phyloP scores from a whole-genome alignment of 371 early-diverging fungal genomes.

The Mortierella sp. region DNA sequence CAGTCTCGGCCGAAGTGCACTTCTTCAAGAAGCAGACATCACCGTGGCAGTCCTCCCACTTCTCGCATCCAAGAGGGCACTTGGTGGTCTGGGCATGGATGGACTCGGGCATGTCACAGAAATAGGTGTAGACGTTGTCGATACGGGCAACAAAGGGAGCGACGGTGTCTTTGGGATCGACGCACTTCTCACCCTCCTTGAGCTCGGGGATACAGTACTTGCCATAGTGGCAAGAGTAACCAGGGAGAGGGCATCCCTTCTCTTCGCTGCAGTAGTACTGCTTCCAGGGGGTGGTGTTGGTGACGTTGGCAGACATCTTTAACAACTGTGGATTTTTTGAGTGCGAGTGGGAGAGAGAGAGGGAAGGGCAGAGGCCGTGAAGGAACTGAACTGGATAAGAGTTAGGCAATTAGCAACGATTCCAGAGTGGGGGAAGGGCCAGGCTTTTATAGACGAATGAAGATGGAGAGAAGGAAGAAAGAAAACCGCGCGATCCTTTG shows the following conservation, averaged over 20 bases:
- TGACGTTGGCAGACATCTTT: constrained; percentile 23
- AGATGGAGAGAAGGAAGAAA: too few relatives aligned
- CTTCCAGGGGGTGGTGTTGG: constrained; percentile 31
- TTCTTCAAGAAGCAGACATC: constrained; percentile 42
- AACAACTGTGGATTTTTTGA: too few relatives aligned
- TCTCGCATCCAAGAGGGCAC: constrained; percentile 52
- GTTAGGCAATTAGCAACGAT: too few relatives aligned
- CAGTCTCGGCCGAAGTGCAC: constrained; percentile 37
- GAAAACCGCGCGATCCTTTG: too few relatives aligned
- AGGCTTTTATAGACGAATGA: too few relatives aligned
- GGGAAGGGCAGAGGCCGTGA: too few relatives aligned
- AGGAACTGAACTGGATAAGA: too few relatives aligned
- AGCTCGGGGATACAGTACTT: constrained; percentile 45
- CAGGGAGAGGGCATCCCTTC: constrained; percentile 16
- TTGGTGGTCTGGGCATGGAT: constrained; percentile 25
- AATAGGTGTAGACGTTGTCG: constrained; percentile 42
- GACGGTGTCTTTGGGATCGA: constrained; percentile 30
- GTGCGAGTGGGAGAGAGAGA: too few relatives aligned
- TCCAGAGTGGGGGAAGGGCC: too few relatives aligned
- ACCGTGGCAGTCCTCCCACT: constrained; percentile 51
- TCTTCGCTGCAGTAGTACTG: constrained; percentile 32
- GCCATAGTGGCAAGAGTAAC: constrained; percentile 28
- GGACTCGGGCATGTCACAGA: constrained; percentile 40
- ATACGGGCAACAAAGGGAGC: constrained; percentile 50
- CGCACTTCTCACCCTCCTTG: constrained; percentile 26